Evolutionary conservation across 2,329 filamentous ascomycete species (phyloP), one percentile per base, ranked within the genome.

Genomic region (Botrytis tulipae): DNA sequence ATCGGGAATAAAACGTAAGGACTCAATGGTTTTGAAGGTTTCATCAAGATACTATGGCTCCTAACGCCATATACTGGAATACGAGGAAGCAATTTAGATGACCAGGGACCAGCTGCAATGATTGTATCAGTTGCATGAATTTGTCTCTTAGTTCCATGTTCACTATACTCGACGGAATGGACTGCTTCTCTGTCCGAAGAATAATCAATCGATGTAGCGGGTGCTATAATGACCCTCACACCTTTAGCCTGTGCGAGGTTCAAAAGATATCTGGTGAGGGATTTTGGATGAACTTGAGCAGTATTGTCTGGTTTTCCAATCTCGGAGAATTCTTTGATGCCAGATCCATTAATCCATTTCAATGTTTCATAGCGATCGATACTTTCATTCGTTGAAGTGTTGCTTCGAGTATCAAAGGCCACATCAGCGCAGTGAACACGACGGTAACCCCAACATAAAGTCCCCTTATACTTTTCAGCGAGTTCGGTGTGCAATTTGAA

Each of bases 361-460:
- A 61, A 57, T 32, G 22, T 44, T 35, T 48, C 32, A 46, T 22
- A 40, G 37, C n/a, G 18, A 54, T 40, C 46, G 8, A 54, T 22
- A 54, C 35, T 22, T 14, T 68, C 22, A 22, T 18, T 29, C 37
- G 46, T 29, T 25, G 42, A 16, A 22, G 8, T 8, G 14, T 35
- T 35, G 25, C n/a, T 29, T 3, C 32, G 57, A 29, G 46, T 18
- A 42, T 63, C 25, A n/a, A 46, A 67, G 46, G 61, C 35, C 61
- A 59, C 20, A 59, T 67, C 37, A 9, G 62, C 95, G 77, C 93
- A 97, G 20, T 89, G 88, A 4, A 97, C 85, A 25, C 87, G 87
- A 66, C 95, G 87, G 79, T 98, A 98, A 0, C 94, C 95, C 95
- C 95, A 98, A 81, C 86, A 85, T 72, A 91, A 85, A 48, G 87